Percentiles rank a stretch among this genome's conserved stretches.
Conservation (phyloP, 345 rosid species). For the Aquilaria yunnanensis region DNA sequence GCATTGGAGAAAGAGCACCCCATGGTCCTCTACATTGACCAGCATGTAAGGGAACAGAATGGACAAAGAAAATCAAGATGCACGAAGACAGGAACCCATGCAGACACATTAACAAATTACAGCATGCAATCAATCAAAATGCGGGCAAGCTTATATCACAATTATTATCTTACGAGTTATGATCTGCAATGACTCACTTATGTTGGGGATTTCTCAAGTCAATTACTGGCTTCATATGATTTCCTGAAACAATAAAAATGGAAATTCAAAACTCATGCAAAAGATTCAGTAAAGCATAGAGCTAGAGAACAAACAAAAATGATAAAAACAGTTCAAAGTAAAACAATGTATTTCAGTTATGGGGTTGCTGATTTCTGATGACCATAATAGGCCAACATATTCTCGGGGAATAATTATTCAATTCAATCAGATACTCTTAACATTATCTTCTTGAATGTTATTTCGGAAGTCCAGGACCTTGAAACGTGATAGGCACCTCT, state of each 20-base stretch:
- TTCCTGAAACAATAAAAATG: slow-evolving; percentile 38
- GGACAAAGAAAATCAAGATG: slow-evolving; percentile 1
- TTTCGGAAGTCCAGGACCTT: slow-evolving; percentile 36
- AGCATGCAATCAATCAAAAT: background rate
- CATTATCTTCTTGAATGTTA: background rate
- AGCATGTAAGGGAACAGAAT: background rate
- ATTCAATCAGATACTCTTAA: background rate
- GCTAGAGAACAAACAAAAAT: background rate
- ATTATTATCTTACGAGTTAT: background rate
- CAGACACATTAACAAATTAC: background rate
- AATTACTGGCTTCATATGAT: slow-evolving; percentile 52
- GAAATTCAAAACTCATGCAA: background rate
- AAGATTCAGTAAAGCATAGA: background rate
- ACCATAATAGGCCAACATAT: no score
- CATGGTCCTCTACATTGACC: slow-evolving; percentile 74
- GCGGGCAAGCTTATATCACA: no score
- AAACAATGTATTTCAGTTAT: no score
- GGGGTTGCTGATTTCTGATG: no score
- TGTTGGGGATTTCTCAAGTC: slow-evolving; percentile 81
- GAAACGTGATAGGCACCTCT: slow-evolving; percentile 29
- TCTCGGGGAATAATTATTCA: no score
- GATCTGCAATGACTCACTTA: slow-evolving; percentile 48
- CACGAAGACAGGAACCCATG: background rate
- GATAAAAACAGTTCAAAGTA: no score
- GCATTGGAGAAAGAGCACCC: slow-evolving; percentile 91